These are phyloP conservation scores for Corrigiola litoralis DNA, from an alignment of 179 eudicot species.

Conservation along the genomic window DNA sequence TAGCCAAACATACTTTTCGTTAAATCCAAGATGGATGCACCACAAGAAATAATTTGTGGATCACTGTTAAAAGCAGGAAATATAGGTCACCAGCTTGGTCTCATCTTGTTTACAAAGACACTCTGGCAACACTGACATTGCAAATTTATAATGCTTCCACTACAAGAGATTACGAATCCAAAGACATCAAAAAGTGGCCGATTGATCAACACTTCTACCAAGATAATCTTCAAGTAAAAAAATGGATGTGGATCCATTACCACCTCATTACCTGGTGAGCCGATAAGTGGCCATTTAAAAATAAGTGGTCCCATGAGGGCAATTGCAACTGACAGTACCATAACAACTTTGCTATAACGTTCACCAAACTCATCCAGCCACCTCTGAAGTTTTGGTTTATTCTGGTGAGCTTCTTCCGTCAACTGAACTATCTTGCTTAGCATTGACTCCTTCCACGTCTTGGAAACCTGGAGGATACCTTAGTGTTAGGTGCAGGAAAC, in stretches of 20 bases:
- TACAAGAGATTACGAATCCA: background rate
- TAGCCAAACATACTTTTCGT: background rate
- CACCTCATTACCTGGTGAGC: conserved; percentile 66
- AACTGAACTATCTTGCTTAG: conserved; percentile 81
- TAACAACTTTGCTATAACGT: conserved; percentile 78
- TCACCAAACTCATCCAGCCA: conserved; percentile 99
- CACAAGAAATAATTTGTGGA: background rate
- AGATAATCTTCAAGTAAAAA: background rate
- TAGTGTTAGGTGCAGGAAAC: conserved; percentile 11
- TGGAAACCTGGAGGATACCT: conserved; percentile 55
- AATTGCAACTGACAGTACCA: conserved; percentile 71
- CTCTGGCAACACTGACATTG: too few species aligned
- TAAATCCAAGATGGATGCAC: background rate
- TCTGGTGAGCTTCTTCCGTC: conserved; percentile 90
- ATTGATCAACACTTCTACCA: conserved; percentile 11
- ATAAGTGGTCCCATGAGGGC: conserved; percentile 84
- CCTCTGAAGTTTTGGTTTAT: conserved; percentile 92
- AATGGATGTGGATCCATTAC: background rate
- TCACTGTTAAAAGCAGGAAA: background rate
- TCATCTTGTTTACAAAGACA: too few species aligned
- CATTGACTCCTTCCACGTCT: conserved; percentile 95
- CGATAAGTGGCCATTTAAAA: conserved; percentile 87
- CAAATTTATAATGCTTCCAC: background rate
- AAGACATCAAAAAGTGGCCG: background rate
- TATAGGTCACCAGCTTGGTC: too few species aligned